Evolutionary conservation across 768 basidiomycete genomes (phyloP), one percentile per base, ranked within the genome.

Genomic region (Suillus subluteus): DNA sequence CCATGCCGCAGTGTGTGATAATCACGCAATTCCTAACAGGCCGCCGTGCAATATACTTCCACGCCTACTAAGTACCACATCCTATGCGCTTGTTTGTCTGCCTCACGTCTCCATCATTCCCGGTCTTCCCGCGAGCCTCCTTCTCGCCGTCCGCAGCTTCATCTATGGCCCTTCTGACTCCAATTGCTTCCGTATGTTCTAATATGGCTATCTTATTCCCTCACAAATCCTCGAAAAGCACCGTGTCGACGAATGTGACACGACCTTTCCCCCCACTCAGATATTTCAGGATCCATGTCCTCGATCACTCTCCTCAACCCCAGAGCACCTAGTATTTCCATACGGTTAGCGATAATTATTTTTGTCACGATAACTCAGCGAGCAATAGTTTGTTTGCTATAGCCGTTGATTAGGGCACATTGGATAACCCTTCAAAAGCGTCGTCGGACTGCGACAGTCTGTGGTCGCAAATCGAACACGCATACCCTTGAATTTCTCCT

Each of bases 81-180:
- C 56, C 63, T 41, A 58, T 43, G 65, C 54, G 44, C 55, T 52
- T 16, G 63, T 43, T 64, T 67, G 52, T 54, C 62, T 67, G 67
- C 67, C 40, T 68, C 66, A 43, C 46, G 40, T 62, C 61, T 58
- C 63, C 52, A 62, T 44, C 69, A 71, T 71, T 58, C 69, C 74
- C 67, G 66, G 61, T 40, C 62, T 76, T 76, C 75, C 75, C 75
- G 73, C 71, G 65, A 72, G 46, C 56, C 38, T 65, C 16, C 67
- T 73, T 68, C 69, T 73, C 65, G 61, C 73, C 72, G 70, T 75
- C 73, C 75, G 70, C 75, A 73, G 76, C 75, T 66, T 75, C 70
- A 72, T 64, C 63, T 65, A 61, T 73, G 67, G 59, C 64, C 76
- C 72, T 26, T 66, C 50, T 58, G 38, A 30, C 16, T 52, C 41